Base-by-base conservation (phyloP, 306 rosid genomes). In the Abrus pulchellus region DNA sequence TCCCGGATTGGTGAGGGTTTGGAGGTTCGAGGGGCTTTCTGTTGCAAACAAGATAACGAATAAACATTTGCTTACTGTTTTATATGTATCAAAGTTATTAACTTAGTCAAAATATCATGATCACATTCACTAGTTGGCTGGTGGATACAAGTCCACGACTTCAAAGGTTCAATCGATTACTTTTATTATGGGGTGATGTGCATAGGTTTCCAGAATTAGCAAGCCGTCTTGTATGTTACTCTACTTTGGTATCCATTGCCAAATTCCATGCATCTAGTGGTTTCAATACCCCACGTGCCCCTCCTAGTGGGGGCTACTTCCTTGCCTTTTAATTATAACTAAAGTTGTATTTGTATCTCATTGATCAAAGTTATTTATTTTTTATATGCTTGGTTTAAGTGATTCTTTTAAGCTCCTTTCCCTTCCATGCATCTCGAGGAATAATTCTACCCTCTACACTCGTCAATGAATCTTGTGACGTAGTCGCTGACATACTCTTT, bases 361-460 rank as follows among this genome's bases (percentile, higher is more conserved):
- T 20, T 20, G 20, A 20, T 20, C 20, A 20, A 20, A 20, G 20
- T 65, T 45, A 75, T 50, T 92, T 86, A 56, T 29, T 68, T 55
- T 57, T 28, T 55, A 44, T 74, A 45, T 56, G 76, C 70, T 74
- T 65, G 53, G 36, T 55, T 60, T 2, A 13, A 41, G 85, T 60
- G 67, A 50, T 87, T 80, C 60, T 72, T 63, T 55, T 67, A 7
- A 74, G 68, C 64, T 3, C 77, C 79, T 12, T 52, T 80, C 63
- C 79, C 75, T 61, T 73, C 79, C 84, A 76, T 88, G 87, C 95
- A 90, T 93, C 94, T 88, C 87, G 90, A 89, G 94, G 84, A 86
- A 56, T 44, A 44, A 44, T 75, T 74, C 62, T 48, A 56, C 75
- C 47, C 56, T 30, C 36, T 67, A 68, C 86, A 2, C 6, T 7